These are phyloP conservation scores for Fusarium devonianum DNA, from an alignment of 2,329 filamentous ascomycete genomes.

Conservation along the genomic window DNA sequence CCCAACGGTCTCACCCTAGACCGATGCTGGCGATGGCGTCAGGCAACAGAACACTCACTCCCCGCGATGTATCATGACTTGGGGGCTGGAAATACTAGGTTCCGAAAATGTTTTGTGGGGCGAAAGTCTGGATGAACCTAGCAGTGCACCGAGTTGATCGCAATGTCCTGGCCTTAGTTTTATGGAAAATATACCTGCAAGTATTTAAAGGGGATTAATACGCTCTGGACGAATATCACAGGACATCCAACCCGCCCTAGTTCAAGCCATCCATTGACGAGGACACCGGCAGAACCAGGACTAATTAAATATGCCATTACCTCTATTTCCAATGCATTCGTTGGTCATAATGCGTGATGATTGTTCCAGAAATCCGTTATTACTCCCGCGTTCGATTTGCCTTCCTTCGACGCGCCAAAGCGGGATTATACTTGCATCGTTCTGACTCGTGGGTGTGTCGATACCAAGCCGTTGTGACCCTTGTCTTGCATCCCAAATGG, in stretches of 20 bases:
- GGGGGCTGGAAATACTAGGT: not conserved
- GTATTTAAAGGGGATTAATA: no score
- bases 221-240: no score
- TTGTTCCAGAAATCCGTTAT: not conserved
- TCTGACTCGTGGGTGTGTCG: slow-evolving; percentile 39
- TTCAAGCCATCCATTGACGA: no score
- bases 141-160: no score
- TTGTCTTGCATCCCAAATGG: slow-evolving; percentile 32
- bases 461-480: slow-evolving; percentile 43
- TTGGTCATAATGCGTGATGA: not conserved
- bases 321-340: not conserved
- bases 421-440: slow-evolving; percentile 33
- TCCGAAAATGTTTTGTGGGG: no score
- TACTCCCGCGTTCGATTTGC: not conserved
- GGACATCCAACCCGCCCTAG: no score
- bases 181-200: no score
- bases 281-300: no score
- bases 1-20: slow-evolving; percentile 15
- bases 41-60: slow-evolving; percentile 1
- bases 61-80: no score
- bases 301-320: no score
- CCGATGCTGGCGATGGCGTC: slow-evolving; percentile 1
- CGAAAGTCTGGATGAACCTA: not conserved
- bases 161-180: no score
- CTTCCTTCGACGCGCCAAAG: not conserved